Base-by-base conservation (phyloP, 1,139 yeast species). In the Eremothecium coryli region DNA sequence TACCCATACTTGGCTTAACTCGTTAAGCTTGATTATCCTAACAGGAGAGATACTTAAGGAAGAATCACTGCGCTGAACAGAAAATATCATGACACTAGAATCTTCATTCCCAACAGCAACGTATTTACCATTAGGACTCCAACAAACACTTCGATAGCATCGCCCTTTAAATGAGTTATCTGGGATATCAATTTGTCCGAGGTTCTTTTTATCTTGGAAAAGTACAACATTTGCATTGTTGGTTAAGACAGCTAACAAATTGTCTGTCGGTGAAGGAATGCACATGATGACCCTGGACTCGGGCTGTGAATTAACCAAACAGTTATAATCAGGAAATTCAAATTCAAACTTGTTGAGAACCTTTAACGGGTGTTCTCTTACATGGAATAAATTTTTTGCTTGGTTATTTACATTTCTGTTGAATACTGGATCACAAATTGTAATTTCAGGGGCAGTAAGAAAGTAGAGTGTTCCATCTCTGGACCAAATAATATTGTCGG, bases 71-170 rank as follows among this genome's bases (percentile, higher is more conserved):
- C 31, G 18, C 8, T 23, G 23, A 6, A 36, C 33, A 11, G 37
- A 15, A 29, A 45, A 54, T 3, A 50, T 22, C 9, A 45, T 30
- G 3, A 56, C 30, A 22, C 49, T 50, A 12, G 48, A 43, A 4
- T 32, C 29, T 36, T 54, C 59, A 28, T 52, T 54, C 4, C 60
- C 60, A 1, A 48, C 49, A 4, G 42, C 44, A 2, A 56, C 36
- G 11, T 24, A 27, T 5, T 33, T 29, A 4, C 52, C 53, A 16
- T 40, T 36, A 4, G 50, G 46, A 18, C 45, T 41, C 60, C 60
- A 56, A 27, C 43, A 46, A 9, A 53, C 21, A n/a, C 48, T 42
- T 32, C 55, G 58, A 31, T 51, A 54, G 3, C 45, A 31, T 28
- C 60, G 48, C 10, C 36, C 29, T 14, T 37, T 32, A 4, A 49